Percentiles rank a stretch among this genome's conserved stretches.
Evolutionary conservation across 306 rosid genomes (phyloP).

Genomic region (Citrullus amarus): DNA sequence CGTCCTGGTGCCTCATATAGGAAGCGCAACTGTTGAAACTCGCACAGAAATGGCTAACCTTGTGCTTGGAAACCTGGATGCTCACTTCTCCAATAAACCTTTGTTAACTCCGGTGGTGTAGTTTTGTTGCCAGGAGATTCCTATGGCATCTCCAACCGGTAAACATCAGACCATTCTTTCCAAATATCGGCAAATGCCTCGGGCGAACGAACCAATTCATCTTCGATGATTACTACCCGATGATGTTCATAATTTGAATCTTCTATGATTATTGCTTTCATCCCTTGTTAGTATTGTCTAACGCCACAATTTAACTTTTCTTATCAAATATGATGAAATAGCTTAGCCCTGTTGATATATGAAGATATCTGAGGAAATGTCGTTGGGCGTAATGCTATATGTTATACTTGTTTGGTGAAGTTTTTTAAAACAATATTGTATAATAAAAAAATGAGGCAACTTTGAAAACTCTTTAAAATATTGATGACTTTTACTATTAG

Average conservation of each 20-base stretch:
- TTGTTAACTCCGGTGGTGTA: conserved; percentile 46
- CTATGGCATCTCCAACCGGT: neutral
- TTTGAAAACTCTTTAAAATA: no score
- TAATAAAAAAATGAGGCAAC: no score
- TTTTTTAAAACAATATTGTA: no score
- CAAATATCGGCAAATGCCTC: neutral
- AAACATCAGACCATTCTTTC: neutral
- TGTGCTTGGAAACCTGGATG: conserved; percentile 61
- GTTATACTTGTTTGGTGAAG: no score
- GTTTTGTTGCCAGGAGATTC: neutral
- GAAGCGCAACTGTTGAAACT: conserved; percentile 63
- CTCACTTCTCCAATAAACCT: conserved; percentile 66
- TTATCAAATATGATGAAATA: neutral
- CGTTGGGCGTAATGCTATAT: no score
- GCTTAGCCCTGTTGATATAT: neutral
- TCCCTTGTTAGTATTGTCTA: neutral
- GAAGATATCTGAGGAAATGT: neutral
- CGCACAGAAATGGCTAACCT: conserved; percentile 64
- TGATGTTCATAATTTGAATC: neutral
- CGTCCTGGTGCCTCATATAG: conserved; percentile 63
- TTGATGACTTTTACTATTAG: no score
- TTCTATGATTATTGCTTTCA: neutral
- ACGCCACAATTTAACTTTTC: neutral
- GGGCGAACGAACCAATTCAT: neutral
- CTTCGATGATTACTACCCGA: neutral